These are phyloP conservation scores for Mycothermus thermophilus DNA, from an alignment of 495 filamentous ascomycete genomes.

Conservation along the genomic window DNA sequence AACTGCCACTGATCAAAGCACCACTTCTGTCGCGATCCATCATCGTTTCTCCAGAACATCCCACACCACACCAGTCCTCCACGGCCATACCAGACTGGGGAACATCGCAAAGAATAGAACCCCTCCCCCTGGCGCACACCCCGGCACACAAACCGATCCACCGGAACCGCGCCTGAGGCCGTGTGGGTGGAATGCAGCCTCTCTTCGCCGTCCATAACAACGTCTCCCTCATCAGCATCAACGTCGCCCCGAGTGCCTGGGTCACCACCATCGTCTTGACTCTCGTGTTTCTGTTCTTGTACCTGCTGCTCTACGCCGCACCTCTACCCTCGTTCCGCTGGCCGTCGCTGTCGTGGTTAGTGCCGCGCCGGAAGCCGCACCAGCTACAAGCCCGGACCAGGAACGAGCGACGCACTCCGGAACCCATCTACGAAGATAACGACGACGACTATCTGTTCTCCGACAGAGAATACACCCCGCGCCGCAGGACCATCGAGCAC, in stretches of 20 bases:
- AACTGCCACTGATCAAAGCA: no score
- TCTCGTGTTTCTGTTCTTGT: conserved; percentile 37
- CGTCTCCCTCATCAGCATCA: conserved; percentile 38
- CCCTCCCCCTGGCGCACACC: conserved; percentile 1
- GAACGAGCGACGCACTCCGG: no score
- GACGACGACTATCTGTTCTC: no score
- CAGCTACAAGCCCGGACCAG: neutral
- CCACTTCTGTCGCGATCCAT: no score
- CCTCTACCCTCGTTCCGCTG: conserved; percentile 10
- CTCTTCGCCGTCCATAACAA: conserved; percentile 41
- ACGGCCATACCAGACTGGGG: no score
- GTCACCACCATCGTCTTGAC: conserved; percentile 35
- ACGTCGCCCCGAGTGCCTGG: conserved; percentile 40
- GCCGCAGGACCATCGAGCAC: conserved; percentile 13
- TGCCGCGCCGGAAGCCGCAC: conserved; percentile 3
- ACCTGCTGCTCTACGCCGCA: no score
- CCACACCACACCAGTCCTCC: neutral
- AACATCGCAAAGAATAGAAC: no score
- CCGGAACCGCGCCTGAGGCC: neutral
- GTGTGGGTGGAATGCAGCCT: conserved; percentile 28
- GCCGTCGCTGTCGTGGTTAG: conserved; percentile 7
- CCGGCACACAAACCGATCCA: conserved; percentile 2
- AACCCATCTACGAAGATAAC: conserved; percentile 7
- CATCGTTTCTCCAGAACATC: no score
- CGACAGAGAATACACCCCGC: no score